These are phyloP conservation scores for Sicyos baderoa DNA, from an alignment of 306 rosid genomes.

Conservation along the genomic window DNA sequence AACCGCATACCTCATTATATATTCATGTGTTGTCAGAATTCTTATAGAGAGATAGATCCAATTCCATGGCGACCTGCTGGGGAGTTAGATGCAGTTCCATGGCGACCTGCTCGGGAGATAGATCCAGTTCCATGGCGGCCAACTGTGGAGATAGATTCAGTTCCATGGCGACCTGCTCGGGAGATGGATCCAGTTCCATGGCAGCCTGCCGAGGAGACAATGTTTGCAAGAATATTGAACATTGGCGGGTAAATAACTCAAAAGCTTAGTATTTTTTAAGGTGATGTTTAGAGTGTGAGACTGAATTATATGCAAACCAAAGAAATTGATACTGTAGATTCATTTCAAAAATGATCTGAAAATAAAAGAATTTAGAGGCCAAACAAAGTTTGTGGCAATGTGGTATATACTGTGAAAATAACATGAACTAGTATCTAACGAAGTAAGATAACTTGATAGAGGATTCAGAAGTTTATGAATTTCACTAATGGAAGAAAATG, in stretches of 20 bases:
- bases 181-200: constrained; percentile 13
- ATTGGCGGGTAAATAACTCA: constrained; percentile 9
- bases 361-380: constrained; percentile 3
- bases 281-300: neutral
- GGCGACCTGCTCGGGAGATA: neutral
- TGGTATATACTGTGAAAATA: neutral
- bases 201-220: neutral
- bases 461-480: constrained; percentile 5
- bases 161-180: neutral
- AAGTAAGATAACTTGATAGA: constrained; percentile 9
- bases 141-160: neutral
- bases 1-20: neutral
- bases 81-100: neutral
- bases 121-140: neutral
- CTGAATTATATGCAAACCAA: neutral
- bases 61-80: neutral
- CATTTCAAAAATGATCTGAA: neutral
- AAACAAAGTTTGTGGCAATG: neutral
- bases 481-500: neutral
- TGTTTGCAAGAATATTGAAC: constrained; percentile 7
- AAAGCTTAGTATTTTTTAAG: neutral
- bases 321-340: neutral
- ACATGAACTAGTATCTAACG: neutral
- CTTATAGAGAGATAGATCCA: neutral
- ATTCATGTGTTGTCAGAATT: constrained; percentile 10